Conservation (phyloP, 2,329 filamentous ascomycete species). For the Madurella mycetomatis region DNA sequence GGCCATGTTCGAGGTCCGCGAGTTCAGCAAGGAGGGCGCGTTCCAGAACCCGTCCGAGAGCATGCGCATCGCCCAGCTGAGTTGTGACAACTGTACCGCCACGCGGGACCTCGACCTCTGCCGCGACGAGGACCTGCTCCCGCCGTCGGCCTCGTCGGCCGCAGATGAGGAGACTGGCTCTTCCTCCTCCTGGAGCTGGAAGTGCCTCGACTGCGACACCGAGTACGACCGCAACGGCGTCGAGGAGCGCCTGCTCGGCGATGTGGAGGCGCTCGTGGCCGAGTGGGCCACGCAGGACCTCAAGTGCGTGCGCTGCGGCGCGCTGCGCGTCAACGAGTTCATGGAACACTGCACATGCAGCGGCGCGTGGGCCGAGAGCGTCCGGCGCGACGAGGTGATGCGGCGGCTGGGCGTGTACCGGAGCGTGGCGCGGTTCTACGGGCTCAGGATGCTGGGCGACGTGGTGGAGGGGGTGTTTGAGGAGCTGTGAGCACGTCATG, state of each 20-base stretch:
- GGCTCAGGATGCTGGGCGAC: slow-evolving; percentile 72
- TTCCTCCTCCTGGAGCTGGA: slow-evolving; percentile 54
- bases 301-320: slow-evolving; percentile 68
- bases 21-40: slow-evolving; percentile 83
- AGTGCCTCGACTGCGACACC: slow-evolving; percentile 69
- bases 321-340: slow-evolving; percentile 82
- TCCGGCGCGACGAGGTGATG: slow-evolving; percentile 62
- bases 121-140: slow-evolving; percentile 76
- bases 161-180: slow-evolving; percentile 40
- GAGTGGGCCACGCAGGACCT: slow-evolving; percentile 89
- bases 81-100: slow-evolving; percentile 87
- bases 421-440: slow-evolving; percentile 74
- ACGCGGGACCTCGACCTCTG: slow-evolving; percentile 87
- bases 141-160: slow-evolving; percentile 66
- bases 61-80: slow-evolving; percentile 68
- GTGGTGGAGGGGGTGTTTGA: slow-evolving; percentile 63
- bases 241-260: slow-evolving; percentile 75
- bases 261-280: slow-evolving; percentile 69
- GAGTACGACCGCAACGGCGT: slow-evolving; percentile 75
- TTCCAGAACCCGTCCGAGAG: slow-evolving; percentile 81
- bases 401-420: slow-evolving; percentile 64
- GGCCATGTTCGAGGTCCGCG: slow-evolving; percentile 84
- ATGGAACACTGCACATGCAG: slow-evolving; percentile 96
- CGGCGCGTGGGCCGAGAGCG: slow-evolving; percentile 73
- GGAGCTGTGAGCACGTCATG: slow-evolving; percentile 38